phyloP scores from a whole-genome alignment of 148 eudicot species.

The Cornus florida region DNA sequence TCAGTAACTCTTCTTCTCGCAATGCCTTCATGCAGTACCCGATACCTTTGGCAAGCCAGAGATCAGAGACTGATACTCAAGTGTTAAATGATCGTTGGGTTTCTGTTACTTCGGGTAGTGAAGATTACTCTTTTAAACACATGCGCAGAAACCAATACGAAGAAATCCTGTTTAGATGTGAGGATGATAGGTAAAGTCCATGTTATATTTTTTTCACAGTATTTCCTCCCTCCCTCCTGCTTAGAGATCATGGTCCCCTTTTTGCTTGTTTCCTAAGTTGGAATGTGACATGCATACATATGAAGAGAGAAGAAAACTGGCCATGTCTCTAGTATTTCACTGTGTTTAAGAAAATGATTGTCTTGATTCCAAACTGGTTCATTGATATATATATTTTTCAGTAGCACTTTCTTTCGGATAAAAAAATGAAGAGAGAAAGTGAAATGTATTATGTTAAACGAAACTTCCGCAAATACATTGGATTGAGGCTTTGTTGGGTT shows the following conservation, averaged over 20 bases:
- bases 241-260: too few species aligned
- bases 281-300: not conserved
- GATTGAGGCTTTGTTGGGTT: too few species aligned
- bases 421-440: too few species aligned
- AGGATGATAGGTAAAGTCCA: conserved; percentile 67
- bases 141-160: conserved; percentile 89
- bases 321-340: too few species aligned
- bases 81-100: conserved; percentile 83
- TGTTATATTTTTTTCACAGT: too few species aligned
- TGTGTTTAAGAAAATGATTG: too few species aligned
- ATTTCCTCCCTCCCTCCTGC: not conserved
- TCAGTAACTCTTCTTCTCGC: not conserved
- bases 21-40: conserved; percentile 49
- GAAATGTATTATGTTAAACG: too few species aligned
- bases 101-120: conserved; percentile 89
- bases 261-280: not conserved
- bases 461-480: too few species aligned
- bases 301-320: too few species aligned
- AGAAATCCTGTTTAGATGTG: conserved; percentile 87
- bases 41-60: conserved; percentile 68
- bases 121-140: conserved; percentile 81
- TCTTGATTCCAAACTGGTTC: not conserved
- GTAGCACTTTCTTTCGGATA: not conserved
- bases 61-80: conserved; percentile 63
- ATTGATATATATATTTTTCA: not conserved